Evolutionary conservation across 345 rosid genomes (phyloP).

Genomic region (Sonneratia caseolaris): DNA sequence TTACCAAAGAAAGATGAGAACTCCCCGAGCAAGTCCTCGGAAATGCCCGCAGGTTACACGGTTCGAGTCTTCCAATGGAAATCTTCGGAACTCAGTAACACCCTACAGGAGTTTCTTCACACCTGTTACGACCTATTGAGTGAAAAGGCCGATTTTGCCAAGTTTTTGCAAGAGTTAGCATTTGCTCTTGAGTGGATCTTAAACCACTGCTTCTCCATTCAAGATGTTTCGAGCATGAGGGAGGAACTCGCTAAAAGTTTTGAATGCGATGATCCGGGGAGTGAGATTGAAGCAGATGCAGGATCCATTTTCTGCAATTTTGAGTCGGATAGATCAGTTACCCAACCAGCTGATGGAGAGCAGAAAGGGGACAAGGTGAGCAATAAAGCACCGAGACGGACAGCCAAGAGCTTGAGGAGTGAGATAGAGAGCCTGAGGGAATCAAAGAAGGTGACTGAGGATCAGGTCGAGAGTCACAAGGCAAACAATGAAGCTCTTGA

Average conservation of each 20-base stretch:
- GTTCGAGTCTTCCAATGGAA: slow-evolving; percentile 89
- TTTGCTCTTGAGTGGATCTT: slow-evolving; percentile 70
- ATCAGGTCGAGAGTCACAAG: slow-evolving; percentile 30
- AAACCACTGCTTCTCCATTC: slow-evolving; percentile 82
- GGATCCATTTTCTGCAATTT: slow-evolving; percentile 26
- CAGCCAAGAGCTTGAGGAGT: slow-evolving; percentile 19
- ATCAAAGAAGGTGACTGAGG: slow-evolving; percentile 23
- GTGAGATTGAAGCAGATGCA: slow-evolving; percentile 57
- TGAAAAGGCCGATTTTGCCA: slow-evolving; percentile 45
- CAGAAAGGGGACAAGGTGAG: slow-evolving; percentile 18
- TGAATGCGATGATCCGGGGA: slow-evolving; percentile 57
- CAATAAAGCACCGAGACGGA: slow-evolving; percentile 25
- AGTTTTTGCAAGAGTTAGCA: slow-evolving; percentile 49
- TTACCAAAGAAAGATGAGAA: slow-evolving; percentile 31
- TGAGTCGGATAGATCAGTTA: slow-evolving; percentile 26
- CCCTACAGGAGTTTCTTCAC: slow-evolving; percentile 49
- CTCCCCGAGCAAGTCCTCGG: slow-evolving; percentile 21
- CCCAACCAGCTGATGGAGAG: slow-evolving; percentile 13
- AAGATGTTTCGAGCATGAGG: slow-evolving; percentile 89
- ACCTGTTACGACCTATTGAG: slow-evolving; percentile 55
- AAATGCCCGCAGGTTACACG: slow-evolving; percentile 45
- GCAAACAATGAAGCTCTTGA: slow-evolving; percentile 25
- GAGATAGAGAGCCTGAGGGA: slow-evolving; percentile 31
- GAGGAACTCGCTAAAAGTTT: slow-evolving; percentile 53
- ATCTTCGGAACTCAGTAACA: slow-evolving; percentile 48